Conservation (phyloP, 192 early-diverging fungal species). For the Umbelopsis ramanniana region DNA sequence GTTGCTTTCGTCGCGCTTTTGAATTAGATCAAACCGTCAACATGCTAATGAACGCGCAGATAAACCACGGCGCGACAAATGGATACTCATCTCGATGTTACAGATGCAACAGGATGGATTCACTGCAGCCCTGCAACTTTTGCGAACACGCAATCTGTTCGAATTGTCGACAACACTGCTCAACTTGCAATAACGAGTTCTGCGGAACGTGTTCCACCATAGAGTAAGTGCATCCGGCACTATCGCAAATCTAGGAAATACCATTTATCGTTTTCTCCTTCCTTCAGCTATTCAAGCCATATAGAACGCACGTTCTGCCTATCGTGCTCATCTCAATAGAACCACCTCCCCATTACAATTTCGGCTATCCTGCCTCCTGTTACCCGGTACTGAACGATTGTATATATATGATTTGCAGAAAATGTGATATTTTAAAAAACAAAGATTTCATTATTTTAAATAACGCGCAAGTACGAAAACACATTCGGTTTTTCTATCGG, state of each 20-base stretch:
- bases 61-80: neutral
- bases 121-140: neutral
- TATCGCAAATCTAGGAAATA: no score
- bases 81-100: neutral
- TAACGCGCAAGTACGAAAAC: no score
- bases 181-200: neutral
- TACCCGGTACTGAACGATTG: neutral
- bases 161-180: neutral
- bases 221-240: neutral
- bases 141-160: neutral
- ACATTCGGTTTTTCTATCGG: no score
- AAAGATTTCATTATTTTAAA: no score
- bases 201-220: constrained; percentile 14
- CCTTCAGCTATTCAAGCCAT: constrained; percentile 3
- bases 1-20: neutral
- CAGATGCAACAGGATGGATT: neutral
- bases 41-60: constrained; percentile 14
- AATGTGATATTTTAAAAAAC: no score
- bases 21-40: neutral
- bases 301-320: constrained; percentile 8
- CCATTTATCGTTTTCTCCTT: neutral
- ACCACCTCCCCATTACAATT: no score
- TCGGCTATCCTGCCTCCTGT: no score
- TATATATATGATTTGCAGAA: neutral
- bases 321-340: neutral